phyloP scores from a whole-genome alignment of 306 rosid genomes.

The Lablab purpureus region DNA sequence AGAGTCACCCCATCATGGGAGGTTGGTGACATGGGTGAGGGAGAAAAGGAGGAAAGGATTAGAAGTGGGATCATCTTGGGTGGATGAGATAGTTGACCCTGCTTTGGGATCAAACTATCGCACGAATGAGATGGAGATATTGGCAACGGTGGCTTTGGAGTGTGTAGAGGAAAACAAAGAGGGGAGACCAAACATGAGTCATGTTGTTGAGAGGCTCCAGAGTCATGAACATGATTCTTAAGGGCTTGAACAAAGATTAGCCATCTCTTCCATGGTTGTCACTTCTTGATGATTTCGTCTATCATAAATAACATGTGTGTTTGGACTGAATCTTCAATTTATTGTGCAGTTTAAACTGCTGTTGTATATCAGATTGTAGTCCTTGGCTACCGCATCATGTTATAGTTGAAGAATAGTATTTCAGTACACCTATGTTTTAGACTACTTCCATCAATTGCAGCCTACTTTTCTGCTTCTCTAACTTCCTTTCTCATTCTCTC shows the following conservation, averaged over 20 bases:
- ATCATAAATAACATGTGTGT: neutral
- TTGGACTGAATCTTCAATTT: neutral
- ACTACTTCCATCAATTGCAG: neutral
- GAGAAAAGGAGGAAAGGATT: slow-evolving; percentile 22
- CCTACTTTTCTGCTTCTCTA: neutral
- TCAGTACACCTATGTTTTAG: too few species aligned
- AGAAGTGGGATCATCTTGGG: slow-evolving; percentile 34
- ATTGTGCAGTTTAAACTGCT: neutral
- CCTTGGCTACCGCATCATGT: neutral
- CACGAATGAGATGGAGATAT: neutral
- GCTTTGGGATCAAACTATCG: slow-evolving; percentile 26
- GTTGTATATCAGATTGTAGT: neutral
- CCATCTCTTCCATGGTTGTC: neutral
- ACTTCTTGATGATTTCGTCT: neutral
- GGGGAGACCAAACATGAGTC: neutral
- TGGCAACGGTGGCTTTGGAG: too few species aligned
- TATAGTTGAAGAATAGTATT: neutral
- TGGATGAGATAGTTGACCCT: slow-evolving; percentile 30
- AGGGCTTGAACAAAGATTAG: neutral
- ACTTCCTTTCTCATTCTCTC: too few species aligned
- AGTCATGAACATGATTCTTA: neutral
- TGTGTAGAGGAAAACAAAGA: slow-evolving; percentile 26
- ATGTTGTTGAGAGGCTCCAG: neutral
- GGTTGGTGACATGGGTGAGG: slow-evolving; percentile 43
- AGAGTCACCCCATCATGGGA: neutral